phyloP scores from a whole-genome alignment of 768 basidiomycete genomes.

The Gymnopilus junonius region DNA sequence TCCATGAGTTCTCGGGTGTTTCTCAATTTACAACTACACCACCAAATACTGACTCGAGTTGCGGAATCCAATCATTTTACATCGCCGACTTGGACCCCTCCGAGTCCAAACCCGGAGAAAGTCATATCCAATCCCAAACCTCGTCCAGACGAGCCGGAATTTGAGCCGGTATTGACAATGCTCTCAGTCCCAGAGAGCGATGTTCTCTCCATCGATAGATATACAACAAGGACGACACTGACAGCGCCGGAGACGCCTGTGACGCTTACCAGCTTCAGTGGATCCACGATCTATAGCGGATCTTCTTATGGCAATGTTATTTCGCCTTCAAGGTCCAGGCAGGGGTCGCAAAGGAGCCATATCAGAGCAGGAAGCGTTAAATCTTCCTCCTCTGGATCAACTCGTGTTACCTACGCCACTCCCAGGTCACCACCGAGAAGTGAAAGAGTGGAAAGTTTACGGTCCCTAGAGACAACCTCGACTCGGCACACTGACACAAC shows the following conservation, averaged over 20 bases:
- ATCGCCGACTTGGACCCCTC: conserved; percentile 17
- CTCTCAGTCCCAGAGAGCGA: conserved; percentile 3
- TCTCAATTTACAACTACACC: conserved; percentile 33
- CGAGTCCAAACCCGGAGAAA: conserved; percentile 10
- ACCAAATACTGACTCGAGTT: conserved; percentile 18
- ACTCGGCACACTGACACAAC: conserved; percentile 2
- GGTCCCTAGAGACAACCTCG: conserved; percentile 8
- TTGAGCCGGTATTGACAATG: conserved; percentile 1
- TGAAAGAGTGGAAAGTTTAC: conserved; percentile 8
- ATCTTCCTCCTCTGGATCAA: conserved; percentile 16
- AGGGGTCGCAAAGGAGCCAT: conserved; percentile 1
- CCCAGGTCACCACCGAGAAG: conserved; percentile 16
- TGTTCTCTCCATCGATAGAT: conserved; percentile 12
- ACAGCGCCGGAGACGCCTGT: conserved; percentile 16
- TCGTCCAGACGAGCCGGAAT: conserved; percentile 7
- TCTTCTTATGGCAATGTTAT: conserved; percentile 11
- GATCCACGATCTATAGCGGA: conserved; percentile 10
- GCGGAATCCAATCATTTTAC: conserved; percentile 26
- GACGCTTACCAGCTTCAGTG: conserved; percentile 15
- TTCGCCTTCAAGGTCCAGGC: not conserved
- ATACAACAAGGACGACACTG: conserved; percentile 13
- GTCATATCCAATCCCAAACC: conserved; percentile 1
- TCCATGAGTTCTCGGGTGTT: conserved; percentile 37
- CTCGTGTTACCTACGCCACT: conserved; percentile 5
- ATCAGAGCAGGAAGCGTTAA: conserved; percentile 13